Base-by-base conservation (phyloP, 2,329 filamentous ascomycete genomes). In the Apiospora aurea region DNA sequence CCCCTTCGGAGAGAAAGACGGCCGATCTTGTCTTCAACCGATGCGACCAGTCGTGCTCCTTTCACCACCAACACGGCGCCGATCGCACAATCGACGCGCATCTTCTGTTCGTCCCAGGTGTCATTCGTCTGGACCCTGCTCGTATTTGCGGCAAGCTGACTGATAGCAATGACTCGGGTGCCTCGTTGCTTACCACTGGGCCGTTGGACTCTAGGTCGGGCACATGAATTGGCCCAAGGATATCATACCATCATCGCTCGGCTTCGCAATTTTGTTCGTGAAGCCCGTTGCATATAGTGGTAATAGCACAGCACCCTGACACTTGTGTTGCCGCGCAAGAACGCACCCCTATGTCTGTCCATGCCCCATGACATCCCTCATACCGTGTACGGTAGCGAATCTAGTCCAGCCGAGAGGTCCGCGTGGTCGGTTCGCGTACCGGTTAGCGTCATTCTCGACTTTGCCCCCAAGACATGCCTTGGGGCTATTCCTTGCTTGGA, bases 401-500 rank as follows among this genome's bases (percentile, higher is more conserved):
- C 21, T 41, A 38, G 57, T 41, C 29, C 57, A 64, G 57, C 57
- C 53, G 53, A 38, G 57, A n/a, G 57, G 57, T 24, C 57, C 57
- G 57, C 57, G 29, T 64, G 57, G 34, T 61, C 57, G 34, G 57
- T 64, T 64, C 34, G 57, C 57, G 34, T 64, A n/a, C 57, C 57
- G 57, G 14, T 64, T 64, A 64, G 57, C 57, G 57, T 64, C 57
- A 41, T 41, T 34, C 57, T 64, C 21, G 7, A 10, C 18, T 64
- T 64, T 64, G 49, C 53, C 53, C 53, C 57, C 21, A 64, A 41
- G 34, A n/a, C 34, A 41, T 41, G 18, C 57, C 34, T n/a, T 34
- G 57, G 57, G 41, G 57, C 57, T 64, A 64, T 64, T 64, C 29
- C 57, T 64, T 64, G 57, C 57, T 64, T n/a, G 57, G 57, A 64